Conservation (phyloP, 2,329 filamentous ascomycete species). For the Lecanosticta acicola region DNA sequence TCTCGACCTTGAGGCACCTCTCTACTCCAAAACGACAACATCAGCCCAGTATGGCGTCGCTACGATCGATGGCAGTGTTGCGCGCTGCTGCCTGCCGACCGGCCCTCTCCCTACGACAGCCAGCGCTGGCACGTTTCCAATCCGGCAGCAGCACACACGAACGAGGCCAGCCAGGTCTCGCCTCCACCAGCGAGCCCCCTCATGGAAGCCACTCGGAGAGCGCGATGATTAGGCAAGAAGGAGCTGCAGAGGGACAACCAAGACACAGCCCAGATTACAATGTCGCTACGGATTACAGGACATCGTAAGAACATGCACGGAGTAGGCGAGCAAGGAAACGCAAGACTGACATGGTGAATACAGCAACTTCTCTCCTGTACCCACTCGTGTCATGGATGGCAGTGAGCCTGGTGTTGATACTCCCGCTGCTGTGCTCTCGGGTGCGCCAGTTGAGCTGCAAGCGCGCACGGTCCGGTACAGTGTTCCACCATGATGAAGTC, state of each 20-base stretch:
- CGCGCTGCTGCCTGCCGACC: conserved; percentile 32
- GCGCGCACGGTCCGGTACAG: conserved; percentile 84
- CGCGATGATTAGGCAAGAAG: conserved; percentile 49
- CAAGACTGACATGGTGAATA: conserved; percentile 24
- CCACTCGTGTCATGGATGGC: conserved; percentile 83
- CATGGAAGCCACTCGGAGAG: conserved; percentile 10
- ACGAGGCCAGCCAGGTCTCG: conserved; percentile 13
- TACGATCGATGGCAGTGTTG: conserved; percentile 36
- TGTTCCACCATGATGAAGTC: background rate
- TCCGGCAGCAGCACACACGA: conserved; percentile 6
- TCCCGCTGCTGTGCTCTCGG: conserved; percentile 80
- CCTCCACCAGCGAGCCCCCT: conserved; percentile 13
- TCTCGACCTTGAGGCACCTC: no score
- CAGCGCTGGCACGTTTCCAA: conserved; percentile 19
- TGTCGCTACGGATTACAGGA: conserved; percentile 76
- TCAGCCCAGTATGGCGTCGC: conserved; percentile 18
- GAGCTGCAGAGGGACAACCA: conserved; percentile 46
- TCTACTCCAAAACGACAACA: no score
- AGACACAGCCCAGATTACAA: conserved; percentile 76
- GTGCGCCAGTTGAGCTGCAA: conserved; percentile 89
- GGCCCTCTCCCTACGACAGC: conserved; percentile 20
- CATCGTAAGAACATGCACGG: conserved; percentile 60
- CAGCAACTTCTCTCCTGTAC: conserved; percentile 86
- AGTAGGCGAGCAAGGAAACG: background rate
- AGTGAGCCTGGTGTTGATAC: conserved; percentile 71